These are phyloP conservation scores for Globisporangium nagaii DNA, from an alignment of 352 stramenopile genomes.

Conservation along the genomic window DNA sequence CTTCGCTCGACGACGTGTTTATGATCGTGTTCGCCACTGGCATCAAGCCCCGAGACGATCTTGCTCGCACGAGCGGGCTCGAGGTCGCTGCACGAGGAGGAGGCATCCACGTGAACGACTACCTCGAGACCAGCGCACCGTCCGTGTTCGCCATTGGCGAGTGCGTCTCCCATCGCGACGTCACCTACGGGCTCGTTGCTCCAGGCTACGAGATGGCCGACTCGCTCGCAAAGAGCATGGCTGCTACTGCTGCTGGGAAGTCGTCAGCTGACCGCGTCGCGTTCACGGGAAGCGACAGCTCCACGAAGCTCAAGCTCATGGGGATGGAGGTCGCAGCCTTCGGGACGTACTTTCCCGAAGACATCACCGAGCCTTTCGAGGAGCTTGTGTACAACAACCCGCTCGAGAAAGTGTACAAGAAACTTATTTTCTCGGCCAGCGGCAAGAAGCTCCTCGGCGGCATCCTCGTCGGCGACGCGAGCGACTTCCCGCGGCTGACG, in stretches of 20 bases:
- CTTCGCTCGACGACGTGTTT: slow-evolving; percentile 76
- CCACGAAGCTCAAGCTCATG: slow-evolving; percentile 93
- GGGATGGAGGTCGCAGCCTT: slow-evolving; percentile 92
- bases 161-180: slow-evolving; percentile 86
- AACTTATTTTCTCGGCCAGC: slow-evolving; percentile 89
- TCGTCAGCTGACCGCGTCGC: slow-evolving; percentile 20
- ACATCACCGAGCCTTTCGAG: slow-evolving; percentile 62
- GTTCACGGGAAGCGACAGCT: slow-evolving; percentile 87
- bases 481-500: slow-evolving; percentile 80
- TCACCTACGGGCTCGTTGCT: slow-evolving; percentile 92
- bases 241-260: slow-evolving; percentile 5
- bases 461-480: slow-evolving; percentile 90
- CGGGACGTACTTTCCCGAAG: slow-evolving; percentile 76
- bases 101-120: slow-evolving; percentile 89
- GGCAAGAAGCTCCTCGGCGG: slow-evolving; percentile 72
- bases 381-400: slow-evolving; percentile 89
- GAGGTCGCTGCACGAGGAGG: slow-evolving; percentile 61
- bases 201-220: slow-evolving; percentile 91
- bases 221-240: slow-evolving; percentile 80
- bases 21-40: slow-evolving; percentile 90
- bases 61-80: slow-evolving; percentile 61
- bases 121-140: slow-evolving; percentile 65
- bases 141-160: slow-evolving; percentile 89
- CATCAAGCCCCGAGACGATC: slow-evolving; percentile 90
- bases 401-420: slow-evolving; percentile 87